Base-by-base conservation (phyloP, 2,329 filamentous ascomycete genomes). In the Polychaeton citri region DNA sequence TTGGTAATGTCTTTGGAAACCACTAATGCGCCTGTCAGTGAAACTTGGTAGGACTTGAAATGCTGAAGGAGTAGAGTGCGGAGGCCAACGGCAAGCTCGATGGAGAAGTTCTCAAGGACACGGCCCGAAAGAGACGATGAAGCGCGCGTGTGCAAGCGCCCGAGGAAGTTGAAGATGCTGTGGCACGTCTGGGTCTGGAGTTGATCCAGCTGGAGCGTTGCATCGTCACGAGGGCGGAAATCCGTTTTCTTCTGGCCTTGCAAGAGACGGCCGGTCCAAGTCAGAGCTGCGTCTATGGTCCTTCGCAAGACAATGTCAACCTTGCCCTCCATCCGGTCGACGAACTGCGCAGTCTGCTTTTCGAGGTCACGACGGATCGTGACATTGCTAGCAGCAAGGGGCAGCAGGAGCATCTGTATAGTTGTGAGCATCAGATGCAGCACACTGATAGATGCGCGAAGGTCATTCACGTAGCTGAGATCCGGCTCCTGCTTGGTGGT, bases 1-100 rank as follows among this genome's bases (percentile, higher is more conserved):
- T 85, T 86, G 21, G 85, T 84, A 57, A 96, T 87, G 55, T 98
- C 90, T 63, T 96, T 93, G 21, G 81, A 88, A 18, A 96, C 84
- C 74, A 95, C 90, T 32, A 98, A 73, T 2, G 86, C 90, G 42
- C 90, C 90, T 0, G 88, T 87, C 28, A 87, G 84, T 48, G 86
- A 94, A 46, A 98, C 85, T 41, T 80, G 76, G 63, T 93, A 98
- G 52, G 84, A 86, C 53, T 93, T 90, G 62, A 96, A 84, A 61
- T 98, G 90, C 43, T 90, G 83, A 43, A 98, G 77, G 4, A 98
- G 71, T 7, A 92, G 72, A 34, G 71, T 65, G 46, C 87, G 78
- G 21, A 94, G 69, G 7, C 80, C 79, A 10, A 87, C 65, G 1
- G 84, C 87, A 16, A 96, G 73, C 61, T 96, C 88, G 40, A 79